These are phyloP conservation scores for Yamadazyma spencermartinsiae DNA, from an alignment of 1,139 yeast species.

Conservation along the genomic window DNA sequence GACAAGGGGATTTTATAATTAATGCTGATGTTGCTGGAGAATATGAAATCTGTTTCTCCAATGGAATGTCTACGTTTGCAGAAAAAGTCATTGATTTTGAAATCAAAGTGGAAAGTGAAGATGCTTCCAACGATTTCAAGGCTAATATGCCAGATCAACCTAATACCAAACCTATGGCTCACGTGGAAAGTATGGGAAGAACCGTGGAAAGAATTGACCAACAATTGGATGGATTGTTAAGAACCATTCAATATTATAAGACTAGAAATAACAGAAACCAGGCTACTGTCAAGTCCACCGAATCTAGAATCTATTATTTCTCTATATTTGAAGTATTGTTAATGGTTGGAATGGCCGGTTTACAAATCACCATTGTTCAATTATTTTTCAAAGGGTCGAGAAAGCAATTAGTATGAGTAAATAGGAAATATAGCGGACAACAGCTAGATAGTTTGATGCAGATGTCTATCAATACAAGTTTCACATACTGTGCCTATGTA, in stretches of 20 bases:
- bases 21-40: constrained; percentile 74
- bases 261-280: constrained; percentile 93
- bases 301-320: constrained; percentile 81
- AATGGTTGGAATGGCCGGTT: constrained; percentile 82
- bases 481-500: no score
- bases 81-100: constrained; percentile 91
- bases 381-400: constrained; percentile 83
- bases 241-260: constrained; percentile 77
- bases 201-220: constrained; percentile 64
- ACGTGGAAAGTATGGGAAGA: constrained; percentile 59
- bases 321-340: constrained; percentile 77
- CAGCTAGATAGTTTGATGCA: background rate
- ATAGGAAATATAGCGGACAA: background rate
- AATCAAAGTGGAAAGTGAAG: constrained; percentile 59
- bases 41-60: constrained; percentile 88
- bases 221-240: constrained; percentile 64
- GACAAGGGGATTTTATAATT: constrained; percentile 85
- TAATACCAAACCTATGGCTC: constrained; percentile 56
- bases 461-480: no score
- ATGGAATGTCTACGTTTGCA: constrained; percentile 82
- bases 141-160: constrained; percentile 69
- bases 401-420: constrained; percentile 63
- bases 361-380: constrained; percentile 83
- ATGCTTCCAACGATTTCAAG: constrained; percentile 47
- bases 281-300: constrained; percentile 87